A percentile compares a stretch with the other conserved stretches of the same genome.
Conservation (phyloP, 108 stramenopile genomes). For the Skeletonema tropicum region DNA sequence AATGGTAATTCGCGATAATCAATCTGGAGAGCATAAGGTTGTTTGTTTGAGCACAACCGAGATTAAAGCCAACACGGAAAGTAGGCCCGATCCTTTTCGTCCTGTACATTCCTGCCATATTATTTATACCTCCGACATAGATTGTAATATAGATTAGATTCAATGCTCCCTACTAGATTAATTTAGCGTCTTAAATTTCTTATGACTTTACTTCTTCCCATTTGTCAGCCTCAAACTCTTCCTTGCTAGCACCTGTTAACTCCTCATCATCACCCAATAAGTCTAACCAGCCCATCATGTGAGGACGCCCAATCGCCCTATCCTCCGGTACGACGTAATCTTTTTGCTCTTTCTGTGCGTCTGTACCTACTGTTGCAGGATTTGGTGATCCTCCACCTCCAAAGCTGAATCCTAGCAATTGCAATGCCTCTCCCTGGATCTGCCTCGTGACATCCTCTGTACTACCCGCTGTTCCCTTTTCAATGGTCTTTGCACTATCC, state of each 20-base stretch:
- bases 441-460: slow-evolving; percentile 42
- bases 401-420: slow-evolving; percentile 50
- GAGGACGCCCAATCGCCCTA: slow-evolving; percentile 74
- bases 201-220: slow-evolving; percentile 37
- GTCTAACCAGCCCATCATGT: slow-evolving; percentile 83
- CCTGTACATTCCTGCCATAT: slow-evolving; percentile 44
- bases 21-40: slow-evolving; percentile 17
- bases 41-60: slow-evolving; percentile 45
- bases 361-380: slow-evolving; percentile 7
- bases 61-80: slow-evolving; percentile 27
- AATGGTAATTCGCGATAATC: slow-evolving; percentile 34
- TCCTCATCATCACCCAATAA: slow-evolving; percentile 58
- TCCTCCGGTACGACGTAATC: slow-evolving; percentile 69
- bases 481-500: slow-evolving; percentile 55
- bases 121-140: slow-evolving; percentile 12
- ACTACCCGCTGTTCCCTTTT: slow-evolving; percentile 42
- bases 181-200: background rate
- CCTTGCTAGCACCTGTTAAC: slow-evolving; percentile 19
- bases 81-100: slow-evolving; percentile 23
- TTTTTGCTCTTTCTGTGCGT: slow-evolving; percentile 21
- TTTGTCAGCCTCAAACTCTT: slow-evolving; percentile 50
- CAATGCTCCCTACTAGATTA: background rate
- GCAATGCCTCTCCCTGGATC: slow-evolving; percentile 44
- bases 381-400: slow-evolving; percentile 25
- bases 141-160: background rate